Conservation (phyloP, 495 filamentous ascomycete species). For the Evernia prunastri region DNA sequence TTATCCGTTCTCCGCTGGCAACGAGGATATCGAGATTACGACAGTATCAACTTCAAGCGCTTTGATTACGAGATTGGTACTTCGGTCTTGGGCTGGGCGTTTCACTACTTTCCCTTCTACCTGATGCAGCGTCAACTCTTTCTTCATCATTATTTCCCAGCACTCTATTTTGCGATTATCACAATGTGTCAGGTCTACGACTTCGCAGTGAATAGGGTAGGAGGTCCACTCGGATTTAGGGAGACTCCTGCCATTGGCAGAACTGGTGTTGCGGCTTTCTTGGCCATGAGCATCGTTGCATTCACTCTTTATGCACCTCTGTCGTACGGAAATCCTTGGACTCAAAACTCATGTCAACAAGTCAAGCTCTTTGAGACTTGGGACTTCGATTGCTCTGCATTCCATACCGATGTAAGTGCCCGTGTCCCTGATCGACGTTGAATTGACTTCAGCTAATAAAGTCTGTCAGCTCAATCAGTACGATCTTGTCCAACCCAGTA, state of each 20-base stretch:
- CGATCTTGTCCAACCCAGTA: constrained; percentile 21
- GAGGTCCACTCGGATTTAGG: constrained; percentile 54
- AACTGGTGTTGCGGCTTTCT: constrained; percentile 58
- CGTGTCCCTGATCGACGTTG: constrained; percentile 15
- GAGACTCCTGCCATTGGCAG: constrained; percentile 70
- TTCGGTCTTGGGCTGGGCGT: constrained; percentile 85
- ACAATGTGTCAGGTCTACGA: constrained; percentile 83
- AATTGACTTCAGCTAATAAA: background rate
- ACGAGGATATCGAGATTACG: constrained; percentile 81
- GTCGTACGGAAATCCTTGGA: constrained; percentile 92
- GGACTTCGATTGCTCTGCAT: constrained; percentile 97
- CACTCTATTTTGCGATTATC: constrained; percentile 90
- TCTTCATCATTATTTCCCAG: constrained; percentile 94
- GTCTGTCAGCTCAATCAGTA: constrained; percentile 24
- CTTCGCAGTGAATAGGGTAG: constrained; percentile 65
- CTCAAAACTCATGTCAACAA: constrained; percentile 70
- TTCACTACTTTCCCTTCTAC: constrained; percentile 97
- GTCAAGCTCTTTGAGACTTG: constrained; percentile 84
- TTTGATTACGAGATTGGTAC: constrained; percentile 97
- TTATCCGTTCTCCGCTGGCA: constrained; percentile 90
- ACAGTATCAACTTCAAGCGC: constrained; percentile 72
- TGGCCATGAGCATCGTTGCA: constrained; percentile 63
- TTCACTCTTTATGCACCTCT: constrained; percentile 83
- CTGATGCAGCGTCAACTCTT: constrained; percentile 98
- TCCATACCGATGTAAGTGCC: constrained; percentile 74